Conservation (phyloP, 1,139 yeast species). For the Lodderomyces orthopsilosis region DNA sequence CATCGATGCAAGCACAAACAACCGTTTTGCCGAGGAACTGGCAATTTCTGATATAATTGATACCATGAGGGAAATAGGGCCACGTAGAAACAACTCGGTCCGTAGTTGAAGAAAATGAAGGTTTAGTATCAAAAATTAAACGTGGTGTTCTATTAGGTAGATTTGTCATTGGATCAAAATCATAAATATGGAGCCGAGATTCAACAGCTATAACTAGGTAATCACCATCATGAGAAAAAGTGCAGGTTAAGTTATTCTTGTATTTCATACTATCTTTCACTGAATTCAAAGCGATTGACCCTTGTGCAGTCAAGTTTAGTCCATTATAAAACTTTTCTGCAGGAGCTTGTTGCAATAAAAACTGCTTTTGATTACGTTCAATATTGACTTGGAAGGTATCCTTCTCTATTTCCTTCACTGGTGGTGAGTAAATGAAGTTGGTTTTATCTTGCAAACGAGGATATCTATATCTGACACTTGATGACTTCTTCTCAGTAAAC, state of each 20-base stretch:
- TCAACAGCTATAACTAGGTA: slow-evolving; percentile 28
- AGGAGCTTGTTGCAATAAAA: slow-evolving; percentile 27
- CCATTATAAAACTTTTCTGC: slow-evolving; percentile 31
- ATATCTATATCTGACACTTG: not conserved
- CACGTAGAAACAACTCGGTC: slow-evolving; percentile 45
- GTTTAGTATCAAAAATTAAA: slow-evolving; percentile 39
- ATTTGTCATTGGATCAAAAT: slow-evolving; percentile 23
- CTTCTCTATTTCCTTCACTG: slow-evolving; percentile 2
- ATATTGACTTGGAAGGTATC: slow-evolving; percentile 13
- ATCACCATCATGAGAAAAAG: slow-evolving; percentile 15
- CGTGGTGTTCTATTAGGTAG: slow-evolving; percentile 25
- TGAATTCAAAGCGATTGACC: slow-evolving; percentile 19
- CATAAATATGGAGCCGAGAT: slow-evolving; percentile 30
- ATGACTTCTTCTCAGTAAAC: slow-evolving; percentile 4
- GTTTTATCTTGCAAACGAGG: not conserved
- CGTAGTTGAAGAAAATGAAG: slow-evolving; percentile 32
- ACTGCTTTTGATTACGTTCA: not conserved
- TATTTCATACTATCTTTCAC: slow-evolving; percentile 21
- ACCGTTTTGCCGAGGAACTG: slow-evolving; percentile 32
- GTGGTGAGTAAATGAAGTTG: not conserved
- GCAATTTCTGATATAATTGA: slow-evolving; percentile 41
- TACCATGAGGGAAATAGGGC: slow-evolving; percentile 56
- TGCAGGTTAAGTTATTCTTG: slow-evolving; percentile 34
- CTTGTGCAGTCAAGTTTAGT: slow-evolving; percentile 22
- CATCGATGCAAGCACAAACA: slow-evolving; percentile 52